Conservation (phyloP, 495 filamentous ascomycete species). For the Diplogelasinospora grovesii region DNA sequence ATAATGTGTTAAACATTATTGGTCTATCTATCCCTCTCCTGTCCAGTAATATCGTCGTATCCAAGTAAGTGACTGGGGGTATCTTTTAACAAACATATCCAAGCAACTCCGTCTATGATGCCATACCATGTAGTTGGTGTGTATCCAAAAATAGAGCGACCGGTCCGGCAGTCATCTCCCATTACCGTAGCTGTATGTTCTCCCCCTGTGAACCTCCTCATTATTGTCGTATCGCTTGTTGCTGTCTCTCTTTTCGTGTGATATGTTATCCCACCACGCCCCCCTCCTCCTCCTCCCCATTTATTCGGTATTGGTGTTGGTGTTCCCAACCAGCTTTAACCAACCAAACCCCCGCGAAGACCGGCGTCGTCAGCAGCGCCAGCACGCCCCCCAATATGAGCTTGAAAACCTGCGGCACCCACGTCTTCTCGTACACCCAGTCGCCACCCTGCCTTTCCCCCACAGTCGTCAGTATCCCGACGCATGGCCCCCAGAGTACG, state of each 20-base stretch:
- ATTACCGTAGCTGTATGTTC: too few species aligned
- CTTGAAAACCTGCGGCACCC: conserved; percentile 40
- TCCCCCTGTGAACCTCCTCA: too few species aligned
- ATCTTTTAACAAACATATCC: too few species aligned
- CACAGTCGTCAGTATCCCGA: conserved; percentile 21
- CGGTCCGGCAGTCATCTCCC: too few species aligned
- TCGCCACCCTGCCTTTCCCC: conserved; percentile 25
- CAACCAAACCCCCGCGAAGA: conserved; percentile 35
- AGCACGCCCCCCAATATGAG: conserved; percentile 32
- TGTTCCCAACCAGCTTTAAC: conserved; percentile 35
- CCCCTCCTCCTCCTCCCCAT: too few species aligned
- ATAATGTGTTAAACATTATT: conserved; percentile 1
- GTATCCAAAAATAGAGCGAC: too few species aligned
- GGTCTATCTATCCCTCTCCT: background rate
- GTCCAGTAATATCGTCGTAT: background rate
- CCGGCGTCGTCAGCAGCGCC: conserved; percentile 31
- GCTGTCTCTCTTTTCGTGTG: too few species aligned
- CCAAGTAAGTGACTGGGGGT: background rate
- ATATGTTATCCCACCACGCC: too few species aligned
- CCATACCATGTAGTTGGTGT: too few species aligned
- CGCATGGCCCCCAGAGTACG: conserved; percentile 20
- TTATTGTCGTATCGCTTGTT: too few species aligned
- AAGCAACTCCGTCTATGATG: too few species aligned
- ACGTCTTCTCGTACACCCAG: conserved; percentile 32
- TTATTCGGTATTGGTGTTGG: too few species aligned